phyloP scores from a whole-genome alignment of 106 monocot genomes.

The Alisma plantagoaquatica region DNA sequence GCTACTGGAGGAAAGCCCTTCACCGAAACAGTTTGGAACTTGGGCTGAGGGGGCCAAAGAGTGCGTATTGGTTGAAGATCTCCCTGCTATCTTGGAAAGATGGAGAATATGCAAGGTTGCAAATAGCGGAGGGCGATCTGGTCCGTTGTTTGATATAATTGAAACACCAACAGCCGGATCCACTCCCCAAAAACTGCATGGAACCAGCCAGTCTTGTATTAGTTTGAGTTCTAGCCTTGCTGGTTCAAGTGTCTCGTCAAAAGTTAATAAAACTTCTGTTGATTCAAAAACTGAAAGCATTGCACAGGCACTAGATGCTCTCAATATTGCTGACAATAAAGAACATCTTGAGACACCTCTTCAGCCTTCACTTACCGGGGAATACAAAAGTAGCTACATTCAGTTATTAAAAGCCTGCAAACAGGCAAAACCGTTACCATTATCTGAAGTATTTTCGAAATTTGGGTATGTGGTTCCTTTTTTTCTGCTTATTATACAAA shows the following conservation, averaged over 20 bases:
- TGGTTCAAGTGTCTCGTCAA: too few relatives aligned
- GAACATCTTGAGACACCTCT: background rate
- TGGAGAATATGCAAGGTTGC: conserved; percentile 69
- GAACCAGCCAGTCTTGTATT: too few relatives aligned
- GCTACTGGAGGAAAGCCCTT: conserved; percentile 79
- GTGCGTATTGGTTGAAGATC: conserved; percentile 32
- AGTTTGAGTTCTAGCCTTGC: too few relatives aligned
- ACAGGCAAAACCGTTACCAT: conserved; percentile 45
- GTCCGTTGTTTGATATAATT: conserved; percentile 31
- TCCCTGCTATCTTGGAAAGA: conserved; percentile 61
- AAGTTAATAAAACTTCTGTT: too few relatives aligned
- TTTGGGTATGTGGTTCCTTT: conserved; percentile 88
- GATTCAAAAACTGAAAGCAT: too few relatives aligned
- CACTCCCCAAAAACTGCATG: too few relatives aligned
- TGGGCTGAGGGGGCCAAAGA: conserved; percentile 47
- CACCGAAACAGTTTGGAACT: conserved; percentile 46
- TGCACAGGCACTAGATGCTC: too few relatives aligned
- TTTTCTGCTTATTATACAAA: too few relatives aligned
- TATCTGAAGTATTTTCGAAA: conserved; percentile 51
- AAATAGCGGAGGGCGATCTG: conserved; percentile 12
- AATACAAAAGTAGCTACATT: conserved; percentile 37
- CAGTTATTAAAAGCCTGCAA: conserved; percentile 77
- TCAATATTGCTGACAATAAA: conserved; percentile 7
- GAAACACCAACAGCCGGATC: conserved; percentile 29
- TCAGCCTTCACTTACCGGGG: conserved; percentile 22